phyloP scores from a whole-genome alignment of 495 filamentous ascomycete species.

The Tuber melanosporum region DNA sequence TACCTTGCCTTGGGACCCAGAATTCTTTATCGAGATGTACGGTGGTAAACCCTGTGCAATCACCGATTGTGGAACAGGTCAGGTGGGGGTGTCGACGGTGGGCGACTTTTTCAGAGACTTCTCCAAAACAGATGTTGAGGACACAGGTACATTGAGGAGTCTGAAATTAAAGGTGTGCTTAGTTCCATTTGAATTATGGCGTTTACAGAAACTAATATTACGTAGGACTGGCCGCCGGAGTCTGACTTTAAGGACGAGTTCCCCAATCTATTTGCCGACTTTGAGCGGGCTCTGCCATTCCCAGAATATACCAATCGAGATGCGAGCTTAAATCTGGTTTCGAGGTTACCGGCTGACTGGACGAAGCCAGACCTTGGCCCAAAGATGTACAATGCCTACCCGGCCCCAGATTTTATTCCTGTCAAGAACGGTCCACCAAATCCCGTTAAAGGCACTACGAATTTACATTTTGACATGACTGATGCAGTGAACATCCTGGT shows the following conservation, averaged over 20 bases:
- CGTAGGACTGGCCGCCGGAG: conserved; percentile 42
- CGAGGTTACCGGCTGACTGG: conserved; percentile 27
- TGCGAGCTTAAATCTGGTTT: conserved; percentile 37
- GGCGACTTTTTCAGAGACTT: conserved; percentile 36
- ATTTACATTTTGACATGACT: conserved; percentile 42
- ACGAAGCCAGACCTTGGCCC: conserved; percentile 41
- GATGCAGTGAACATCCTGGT: conserved; percentile 43
- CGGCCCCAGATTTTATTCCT: conserved; percentile 38
- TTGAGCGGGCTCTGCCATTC: conserved; percentile 40
- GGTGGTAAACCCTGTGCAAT: conserved; percentile 31
- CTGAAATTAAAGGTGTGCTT: background rate
- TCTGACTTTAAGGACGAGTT: conserved; percentile 37
- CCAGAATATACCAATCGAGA: conserved; percentile 37
- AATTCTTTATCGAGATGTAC: conserved; percentile 37
- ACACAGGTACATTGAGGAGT: background rate
- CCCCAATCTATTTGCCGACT: conserved; percentile 39
- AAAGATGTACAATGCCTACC: conserved; percentile 42
- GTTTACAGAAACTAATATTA: conserved; percentile 20
- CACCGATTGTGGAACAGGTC: conserved; percentile 26
- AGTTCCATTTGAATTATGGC: background rate
- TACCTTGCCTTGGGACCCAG: conserved; percentile 37
- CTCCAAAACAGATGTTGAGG: background rate
- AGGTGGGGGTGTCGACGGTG: conserved; percentile 22
- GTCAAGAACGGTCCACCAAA: background rate
- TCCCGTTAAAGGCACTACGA: conserved; percentile 38